phyloP scores from a whole-genome alignment of 106 monocot species.

The Dendrobium officinale region DNA sequence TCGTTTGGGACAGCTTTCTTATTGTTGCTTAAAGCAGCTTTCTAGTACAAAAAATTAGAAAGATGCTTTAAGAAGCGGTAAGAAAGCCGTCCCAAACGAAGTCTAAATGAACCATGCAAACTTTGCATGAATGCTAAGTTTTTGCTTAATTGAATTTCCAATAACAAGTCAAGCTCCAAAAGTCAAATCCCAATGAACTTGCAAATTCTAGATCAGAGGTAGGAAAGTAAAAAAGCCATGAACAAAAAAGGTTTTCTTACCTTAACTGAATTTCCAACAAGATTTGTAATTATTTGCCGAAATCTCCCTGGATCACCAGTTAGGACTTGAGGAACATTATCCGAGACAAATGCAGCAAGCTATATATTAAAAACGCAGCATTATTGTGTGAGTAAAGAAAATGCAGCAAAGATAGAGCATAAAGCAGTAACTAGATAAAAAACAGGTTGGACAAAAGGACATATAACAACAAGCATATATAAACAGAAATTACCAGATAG shows the following conservation, averaged over 20 bases:
- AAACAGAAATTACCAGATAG: background rate
- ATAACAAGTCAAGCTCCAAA: background rate
- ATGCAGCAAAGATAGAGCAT: background rate
- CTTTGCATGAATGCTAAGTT: no score
- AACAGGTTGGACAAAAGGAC: background rate
- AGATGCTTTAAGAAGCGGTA: no score
- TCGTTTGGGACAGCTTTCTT: no score
- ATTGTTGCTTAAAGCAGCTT: no score
- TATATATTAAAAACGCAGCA: slow-evolving; percentile 23
- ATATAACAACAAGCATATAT: background rate
- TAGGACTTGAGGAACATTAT: slow-evolving; percentile 68
- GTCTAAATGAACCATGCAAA: background rate
- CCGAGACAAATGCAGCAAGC: slow-evolving; percentile 93
- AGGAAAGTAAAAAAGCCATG: background rate
- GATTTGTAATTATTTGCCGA: slow-evolving; percentile 95
- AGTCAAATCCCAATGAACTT: background rate
- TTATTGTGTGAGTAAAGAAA: background rate
- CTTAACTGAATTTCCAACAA: slow-evolving; percentile 94
- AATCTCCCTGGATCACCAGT: slow-evolving; percentile 92
- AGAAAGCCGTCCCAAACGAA: no score
- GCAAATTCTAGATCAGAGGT: background rate
- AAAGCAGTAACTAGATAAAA: background rate
- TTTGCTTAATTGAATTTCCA: background rate
- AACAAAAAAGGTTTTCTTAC: slow-evolving; percentile 24
- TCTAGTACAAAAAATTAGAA: no score